A percentile compares a stretch with the other conserved stretches of the same genome.
These are phyloP conservation scores for Chlamydomonas eustigma DNA, from an alignment of 139 green algal genomes.

Conservation along the genomic window DNA sequence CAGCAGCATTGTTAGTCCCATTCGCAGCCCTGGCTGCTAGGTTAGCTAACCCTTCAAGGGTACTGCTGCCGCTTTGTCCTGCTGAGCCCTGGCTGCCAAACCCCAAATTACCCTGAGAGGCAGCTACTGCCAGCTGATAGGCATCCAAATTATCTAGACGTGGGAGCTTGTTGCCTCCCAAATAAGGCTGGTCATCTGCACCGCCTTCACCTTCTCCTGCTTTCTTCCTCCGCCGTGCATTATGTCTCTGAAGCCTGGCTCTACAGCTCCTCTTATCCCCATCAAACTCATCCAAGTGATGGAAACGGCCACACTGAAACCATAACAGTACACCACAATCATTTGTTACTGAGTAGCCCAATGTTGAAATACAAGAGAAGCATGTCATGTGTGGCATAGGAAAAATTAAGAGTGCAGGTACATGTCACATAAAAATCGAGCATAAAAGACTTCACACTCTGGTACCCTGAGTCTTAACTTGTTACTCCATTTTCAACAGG, in stretches of 20 bases:
- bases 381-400: not conserved
- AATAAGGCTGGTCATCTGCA: not conserved
- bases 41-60: not conserved
- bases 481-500: no score
- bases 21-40: not conserved
- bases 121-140: not conserved
- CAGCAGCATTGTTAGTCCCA: not conserved
- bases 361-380: not conserved
- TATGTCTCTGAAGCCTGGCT: constrained; percentile 63
- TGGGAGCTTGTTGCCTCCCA: not conserved
- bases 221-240: constrained; percentile 48
- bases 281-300: constrained; percentile 76
- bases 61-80: not conserved
- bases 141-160: not conserved
- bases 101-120: not conserved
- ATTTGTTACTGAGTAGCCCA: no score
- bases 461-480: not conserved
- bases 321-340: no score
- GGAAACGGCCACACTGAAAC: constrained; percentile 78
- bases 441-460: not conserved
- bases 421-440: not conserved
- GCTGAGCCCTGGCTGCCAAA: not conserved
- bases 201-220: not conserved
- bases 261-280: constrained; percentile 72
- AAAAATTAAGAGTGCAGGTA: not conserved